Evolutionary conservation across 106 monocot species (phyloP).

Genomic region (Acorus calamus): DNA sequence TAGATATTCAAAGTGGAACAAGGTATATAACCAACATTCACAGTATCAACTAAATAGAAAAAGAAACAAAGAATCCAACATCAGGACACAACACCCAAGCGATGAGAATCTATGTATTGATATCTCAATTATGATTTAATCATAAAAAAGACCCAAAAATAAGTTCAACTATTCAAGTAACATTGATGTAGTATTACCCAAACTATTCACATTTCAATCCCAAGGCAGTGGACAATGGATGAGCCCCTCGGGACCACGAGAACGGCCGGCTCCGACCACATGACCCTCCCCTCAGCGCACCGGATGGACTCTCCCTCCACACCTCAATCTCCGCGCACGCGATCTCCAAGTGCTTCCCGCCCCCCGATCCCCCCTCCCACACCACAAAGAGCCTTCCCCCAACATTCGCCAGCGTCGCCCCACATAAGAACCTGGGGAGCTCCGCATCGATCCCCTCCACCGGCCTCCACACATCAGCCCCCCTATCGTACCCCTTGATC

Average conservation of each 20-base stretch:
- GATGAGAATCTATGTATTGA: too few species aligned
- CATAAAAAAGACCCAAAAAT: too few species aligned
- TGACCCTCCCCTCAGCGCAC: slow-evolving; percentile 24
- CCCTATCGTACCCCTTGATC: slow-evolving; percentile 61
- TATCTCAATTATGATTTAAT: too few species aligned
- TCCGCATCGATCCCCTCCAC: slow-evolving; percentile 51
- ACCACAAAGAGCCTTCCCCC: slow-evolving; percentile 53
- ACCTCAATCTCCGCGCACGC: slow-evolving; percentile 49
- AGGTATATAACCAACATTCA: too few species aligned
- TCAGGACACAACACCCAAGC: too few species aligned
- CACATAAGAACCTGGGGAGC: slow-evolving; percentile 54
- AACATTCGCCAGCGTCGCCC: slow-evolving; percentile 42
- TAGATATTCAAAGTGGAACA: too few species aligned
- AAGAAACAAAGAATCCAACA: too few species aligned
- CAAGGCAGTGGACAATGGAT: slow-evolving; percentile 43
- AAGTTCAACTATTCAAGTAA: too few species aligned
- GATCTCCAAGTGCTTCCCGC: slow-evolving; percentile 29
- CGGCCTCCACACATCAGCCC: slow-evolving; percentile 30
- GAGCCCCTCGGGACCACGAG: slow-evolving; percentile 31
- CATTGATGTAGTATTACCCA: too few species aligned
- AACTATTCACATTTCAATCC: slow-evolving; percentile 33
- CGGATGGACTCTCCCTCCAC: neutral
- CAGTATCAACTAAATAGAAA: too few species aligned
- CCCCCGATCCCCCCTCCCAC: slow-evolving; percentile 36
- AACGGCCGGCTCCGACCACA: slow-evolving; percentile 21